These are phyloP conservation scores for Tulasnella sp. DNA, from an alignment of 768 basidiomycete genomes.

Conservation along the genomic window DNA sequence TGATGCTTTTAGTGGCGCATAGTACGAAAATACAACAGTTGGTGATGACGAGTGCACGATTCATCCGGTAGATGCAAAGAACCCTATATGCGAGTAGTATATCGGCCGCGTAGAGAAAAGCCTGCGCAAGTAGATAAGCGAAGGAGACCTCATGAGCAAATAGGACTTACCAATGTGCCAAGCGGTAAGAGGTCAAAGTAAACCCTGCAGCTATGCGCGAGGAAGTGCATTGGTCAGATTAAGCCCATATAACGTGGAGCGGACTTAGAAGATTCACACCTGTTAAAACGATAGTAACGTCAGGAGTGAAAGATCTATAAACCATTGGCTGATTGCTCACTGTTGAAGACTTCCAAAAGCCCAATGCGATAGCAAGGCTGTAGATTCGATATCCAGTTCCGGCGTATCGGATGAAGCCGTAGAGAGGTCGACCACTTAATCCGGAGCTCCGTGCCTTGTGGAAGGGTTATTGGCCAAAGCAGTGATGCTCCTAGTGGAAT, in stretches of 20 bases:
- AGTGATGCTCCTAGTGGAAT: no score
- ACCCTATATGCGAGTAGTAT: constrained; percentile 12
- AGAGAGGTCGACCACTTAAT: constrained; percentile 8
- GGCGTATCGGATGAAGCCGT: constrained; percentile 11
- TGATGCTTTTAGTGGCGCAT: neutral
- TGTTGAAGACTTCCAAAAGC: no score
- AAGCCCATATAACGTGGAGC: no score
- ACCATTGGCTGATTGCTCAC: no score
- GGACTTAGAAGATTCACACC: no score
- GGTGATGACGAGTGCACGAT: neutral
- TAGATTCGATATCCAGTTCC: constrained; percentile 6
- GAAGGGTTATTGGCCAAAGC: neutral
- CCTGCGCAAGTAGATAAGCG: neutral
- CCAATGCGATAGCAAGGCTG: neutral
- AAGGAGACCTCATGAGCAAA: no score
- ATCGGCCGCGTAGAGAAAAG: constrained; percentile 9
- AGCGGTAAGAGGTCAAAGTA: constrained; percentile 4
- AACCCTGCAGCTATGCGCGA: neutral
- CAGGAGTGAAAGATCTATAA: no score
- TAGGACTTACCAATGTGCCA: constrained; percentile 6
- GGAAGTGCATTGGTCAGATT: no score
- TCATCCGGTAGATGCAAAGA: constrained; percentile 10
- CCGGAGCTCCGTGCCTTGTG: neutral
- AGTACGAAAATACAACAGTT: neutral
- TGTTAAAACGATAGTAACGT: no score